phyloP scores from a whole-genome alignment of 2,329 filamentous ascomycete genomes.

The Thielaviopsis ethacetica region DNA sequence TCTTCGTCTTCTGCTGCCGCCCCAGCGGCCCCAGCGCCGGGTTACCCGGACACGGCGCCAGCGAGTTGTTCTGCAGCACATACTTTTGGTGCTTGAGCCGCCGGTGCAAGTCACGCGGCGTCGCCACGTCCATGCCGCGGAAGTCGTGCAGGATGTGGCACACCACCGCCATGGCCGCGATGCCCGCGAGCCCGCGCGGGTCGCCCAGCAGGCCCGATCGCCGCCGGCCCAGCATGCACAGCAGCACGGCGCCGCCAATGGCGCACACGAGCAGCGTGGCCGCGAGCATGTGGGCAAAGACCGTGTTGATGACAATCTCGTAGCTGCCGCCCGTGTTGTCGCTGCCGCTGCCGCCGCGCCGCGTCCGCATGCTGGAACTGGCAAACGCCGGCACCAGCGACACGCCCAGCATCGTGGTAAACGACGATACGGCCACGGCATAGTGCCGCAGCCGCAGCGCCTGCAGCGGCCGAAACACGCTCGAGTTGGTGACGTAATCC shows the following conservation, averaged over 20 bases:
- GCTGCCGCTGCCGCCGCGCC: slow-evolving; percentile 34
- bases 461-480: slow-evolving; percentile 45
- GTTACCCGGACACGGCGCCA: slow-evolving; percentile 45
- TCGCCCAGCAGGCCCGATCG: slow-evolving; percentile 51
- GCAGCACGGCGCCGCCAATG: slow-evolving; percentile 36
- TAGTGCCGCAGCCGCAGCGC: slow-evolving; percentile 48
- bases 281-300: slow-evolving; percentile 47
- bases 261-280: slow-evolving; percentile 40
- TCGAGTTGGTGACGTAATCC: slow-evolving; percentile 55
- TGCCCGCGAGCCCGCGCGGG: slow-evolving; percentile 55
- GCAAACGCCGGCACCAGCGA: slow-evolving; percentile 54
- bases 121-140: slow-evolving; percentile 51
- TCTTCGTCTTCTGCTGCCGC: neutral
- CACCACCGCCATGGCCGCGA: slow-evolving; percentile 60
- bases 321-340: slow-evolving; percentile 30
- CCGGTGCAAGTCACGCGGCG: slow-evolving; percentile 49
- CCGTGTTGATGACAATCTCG: slow-evolving; percentile 35
- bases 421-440: slow-evolving; percentile 49
- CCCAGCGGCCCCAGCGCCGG: slow-evolving; percentile 17
- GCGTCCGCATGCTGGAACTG: slow-evolving; percentile 42
- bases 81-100: slow-evolving; percentile 51
- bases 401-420: slow-evolving; percentile 48
- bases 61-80: slow-evolving; percentile 51
- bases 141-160: slow-evolving; percentile 62
- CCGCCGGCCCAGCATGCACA: slow-evolving; percentile 43